These are phyloP conservation scores for Penicillium sp. DNA, from an alignment of 2,329 filamentous ascomycete genomes.

Conservation along the genomic window DNA sequence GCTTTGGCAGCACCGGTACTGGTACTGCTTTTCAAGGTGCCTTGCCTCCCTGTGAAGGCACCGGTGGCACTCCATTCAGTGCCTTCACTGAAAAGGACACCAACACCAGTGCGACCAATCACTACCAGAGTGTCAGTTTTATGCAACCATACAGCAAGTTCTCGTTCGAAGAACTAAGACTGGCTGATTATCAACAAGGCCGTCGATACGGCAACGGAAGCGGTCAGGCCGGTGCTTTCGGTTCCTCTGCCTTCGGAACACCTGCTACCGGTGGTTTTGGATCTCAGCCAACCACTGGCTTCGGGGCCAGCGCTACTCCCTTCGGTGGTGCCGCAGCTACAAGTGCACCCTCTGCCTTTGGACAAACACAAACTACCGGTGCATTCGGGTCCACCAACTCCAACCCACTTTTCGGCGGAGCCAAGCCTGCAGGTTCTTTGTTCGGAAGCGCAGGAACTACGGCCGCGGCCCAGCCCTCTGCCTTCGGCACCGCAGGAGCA, in stretches of 20 bases:
- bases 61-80: conserved; percentile 47
- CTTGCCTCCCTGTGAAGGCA: conserved; percentile 46
- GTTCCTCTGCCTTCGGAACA: conserved; percentile 60
- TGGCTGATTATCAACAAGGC: conserved; percentile 87
- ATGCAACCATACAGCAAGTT: conserved; percentile 69
- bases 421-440: conserved; percentile 44
- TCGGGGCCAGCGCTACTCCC: conserved; percentile 46
- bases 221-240: conserved; percentile 80
- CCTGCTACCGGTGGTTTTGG: conserved; percentile 45
- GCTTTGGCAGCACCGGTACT: conserved; percentile 25
- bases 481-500: conserved; percentile 34
- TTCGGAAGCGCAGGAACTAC: conserved; percentile 34
- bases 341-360: conserved; percentile 45
- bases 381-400: conserved; percentile 37
- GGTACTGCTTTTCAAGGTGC: conserved; percentile 45
- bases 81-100: conserved; percentile 49
- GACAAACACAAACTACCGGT: conserved; percentile 42
- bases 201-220: conserved; percentile 80
- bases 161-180: conserved; percentile 77
- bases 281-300: conserved; percentile 42
- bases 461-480: conserved; percentile 34
- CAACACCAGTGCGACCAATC: conserved; percentile 39
- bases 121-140: conserved; percentile 52
- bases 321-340: conserved; percentile 37
- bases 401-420: conserved; percentile 45